Conservation (phyloP, 2,329 filamentous ascomycete species). For the Mollisiaceae sp. region DNA sequence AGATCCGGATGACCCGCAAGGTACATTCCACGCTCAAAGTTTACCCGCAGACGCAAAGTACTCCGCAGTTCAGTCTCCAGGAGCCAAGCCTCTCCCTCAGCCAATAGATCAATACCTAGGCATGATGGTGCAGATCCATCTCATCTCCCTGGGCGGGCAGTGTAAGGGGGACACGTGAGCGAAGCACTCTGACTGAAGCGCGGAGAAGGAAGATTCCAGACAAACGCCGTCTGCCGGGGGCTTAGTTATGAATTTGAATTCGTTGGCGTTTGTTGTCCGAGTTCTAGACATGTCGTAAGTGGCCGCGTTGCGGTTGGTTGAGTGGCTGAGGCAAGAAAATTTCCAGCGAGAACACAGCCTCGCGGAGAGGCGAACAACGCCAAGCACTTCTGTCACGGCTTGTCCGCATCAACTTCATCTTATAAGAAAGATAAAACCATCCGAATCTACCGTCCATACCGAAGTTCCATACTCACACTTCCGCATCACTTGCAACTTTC, state of each 20-base stretch:
- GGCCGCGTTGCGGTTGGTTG: conserved; percentile 18
- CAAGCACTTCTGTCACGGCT: conserved; percentile 16
- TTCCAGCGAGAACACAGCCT: conserved; percentile 19
- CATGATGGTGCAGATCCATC: conserved; percentile 14
- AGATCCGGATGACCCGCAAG: conserved; percentile 9
- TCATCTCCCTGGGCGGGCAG: conserved; percentile 20
- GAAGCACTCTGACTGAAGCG: background rate
- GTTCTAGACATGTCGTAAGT: conserved; percentile 15
- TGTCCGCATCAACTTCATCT: conserved; percentile 14
- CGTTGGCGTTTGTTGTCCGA: background rate
- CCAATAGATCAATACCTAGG: conserved; percentile 9
- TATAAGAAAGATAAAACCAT: conserved; percentile 16
- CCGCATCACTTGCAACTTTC: background rate
- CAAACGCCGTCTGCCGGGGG: conserved; percentile 5
- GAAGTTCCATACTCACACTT: background rate
- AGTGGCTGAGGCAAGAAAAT: conserved; percentile 20
- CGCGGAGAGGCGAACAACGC: conserved; percentile 16
- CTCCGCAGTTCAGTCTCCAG: conserved; percentile 21
- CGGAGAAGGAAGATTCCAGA: background rate
- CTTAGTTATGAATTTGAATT: background rate
- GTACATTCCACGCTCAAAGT: background rate
- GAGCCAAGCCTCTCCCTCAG: conserved; percentile 15
- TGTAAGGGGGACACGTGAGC: conserved; percentile 19
- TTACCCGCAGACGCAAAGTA: conserved; percentile 7
- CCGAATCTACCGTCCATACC: background rate